Evolutionary conservation across 331 rosid genomes (phyloP).

Genomic region (Stylosanthes scabra): DNA sequence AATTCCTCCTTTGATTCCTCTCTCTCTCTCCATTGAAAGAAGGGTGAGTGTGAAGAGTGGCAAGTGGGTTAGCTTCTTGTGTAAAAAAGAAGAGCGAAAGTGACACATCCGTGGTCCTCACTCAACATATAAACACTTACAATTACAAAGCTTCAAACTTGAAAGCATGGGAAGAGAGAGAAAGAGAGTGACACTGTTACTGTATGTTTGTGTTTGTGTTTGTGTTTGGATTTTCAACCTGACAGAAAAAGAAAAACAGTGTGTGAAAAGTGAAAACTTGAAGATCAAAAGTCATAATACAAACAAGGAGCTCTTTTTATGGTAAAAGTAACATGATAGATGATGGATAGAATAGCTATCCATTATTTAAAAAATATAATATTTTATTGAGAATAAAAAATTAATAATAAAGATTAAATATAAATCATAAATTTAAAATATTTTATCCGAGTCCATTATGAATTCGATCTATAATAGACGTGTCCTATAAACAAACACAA

Average conservation of each 20-base stretch:
- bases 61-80: constrained; percentile 45
- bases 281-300: constrained; percentile 33
- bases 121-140: neutral
- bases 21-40: neutral
- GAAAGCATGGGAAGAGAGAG: neutral
- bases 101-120: constrained; percentile 55
- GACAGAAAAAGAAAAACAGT: constrained; percentile 63
- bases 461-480: no score
- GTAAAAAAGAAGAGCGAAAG: constrained; percentile 73
- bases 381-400: no score
- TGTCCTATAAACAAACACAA: no score
- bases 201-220: neutral
- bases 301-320: no score
- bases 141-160: neutral
- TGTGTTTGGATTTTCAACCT: constrained; percentile 62
- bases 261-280: constrained; percentile 63
- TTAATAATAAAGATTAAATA: no score
- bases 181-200: constrained; percentile 35
- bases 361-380: no score
- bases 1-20: neutral
- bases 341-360: no score
- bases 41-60: neutral
- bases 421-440: no score
- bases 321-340: no score
- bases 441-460: no score